These are phyloP conservation scores for Boechera stricta DNA, from an alignment of 345 rosid species.

Conservation along the genomic window DNA sequence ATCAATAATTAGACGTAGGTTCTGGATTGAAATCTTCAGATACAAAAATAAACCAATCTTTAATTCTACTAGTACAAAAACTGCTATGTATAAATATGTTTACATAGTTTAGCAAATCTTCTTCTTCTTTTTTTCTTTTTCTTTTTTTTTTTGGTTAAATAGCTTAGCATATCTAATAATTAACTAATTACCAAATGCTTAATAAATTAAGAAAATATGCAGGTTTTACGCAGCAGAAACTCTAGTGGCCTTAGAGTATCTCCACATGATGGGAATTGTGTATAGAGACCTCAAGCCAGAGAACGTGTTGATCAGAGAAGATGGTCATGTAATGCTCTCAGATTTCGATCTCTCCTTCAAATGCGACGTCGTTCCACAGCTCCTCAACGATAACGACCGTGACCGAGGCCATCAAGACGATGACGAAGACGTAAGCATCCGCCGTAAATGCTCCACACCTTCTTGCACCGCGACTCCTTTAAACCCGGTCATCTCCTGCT, in stretches of 20 bases:
- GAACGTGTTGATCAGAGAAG: conserved; percentile 70
- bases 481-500: conserved; percentile 75
- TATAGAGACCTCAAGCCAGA: conserved; percentile 79
- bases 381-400: conserved; percentile 47
- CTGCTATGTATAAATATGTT: background rate
- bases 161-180: background rate
- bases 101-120: background rate
- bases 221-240: conserved; percentile 82
- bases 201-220: conserved; percentile 15
- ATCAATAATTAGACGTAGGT: background rate
- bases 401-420: conserved; percentile 2
- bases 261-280: conserved; percentile 85
- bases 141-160: too few relatives aligned
- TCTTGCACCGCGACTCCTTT: conserved; percentile 66
- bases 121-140: too few relatives aligned
- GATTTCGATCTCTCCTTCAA: conserved; percentile 85
- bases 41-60: background rate
- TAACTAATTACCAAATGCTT: conserved; percentile 14
- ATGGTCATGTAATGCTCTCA: conserved; percentile 79
- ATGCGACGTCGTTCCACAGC: conserved; percentile 83
- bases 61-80: background rate
- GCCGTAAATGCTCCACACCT: conserved; percentile 55
- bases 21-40: background rate
- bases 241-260: conserved; percentile 68
- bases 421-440: conserved; percentile 24